Evolutionary conservation across 2,329 filamentous ascomycete species (phyloP).

Genomic region (Nothophoma quercina): DNA sequence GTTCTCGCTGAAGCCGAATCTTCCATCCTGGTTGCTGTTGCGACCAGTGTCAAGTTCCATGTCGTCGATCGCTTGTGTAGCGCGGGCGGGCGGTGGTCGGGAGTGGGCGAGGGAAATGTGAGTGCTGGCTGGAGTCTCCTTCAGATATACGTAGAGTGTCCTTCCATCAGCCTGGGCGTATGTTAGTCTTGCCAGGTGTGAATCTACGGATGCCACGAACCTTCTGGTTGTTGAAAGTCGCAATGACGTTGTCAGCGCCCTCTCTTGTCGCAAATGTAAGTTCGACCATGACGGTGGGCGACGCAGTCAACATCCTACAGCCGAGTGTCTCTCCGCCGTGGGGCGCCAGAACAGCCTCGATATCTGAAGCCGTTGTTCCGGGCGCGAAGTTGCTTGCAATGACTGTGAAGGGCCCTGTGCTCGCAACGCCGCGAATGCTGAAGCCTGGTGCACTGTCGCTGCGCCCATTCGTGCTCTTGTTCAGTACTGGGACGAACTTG

Average conservation of each 20-base stretch:
- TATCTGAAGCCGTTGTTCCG: slow-evolving; percentile 81
- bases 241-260: slow-evolving; percentile 76
- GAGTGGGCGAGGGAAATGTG: slow-evolving; percentile 43
- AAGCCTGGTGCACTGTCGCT: slow-evolving; percentile 57
- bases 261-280: slow-evolving; percentile 76
- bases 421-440: slow-evolving; percentile 70
- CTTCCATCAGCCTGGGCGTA: slow-evolving; percentile 74
- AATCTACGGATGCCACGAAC: slow-evolving; percentile 56
- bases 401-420: slow-evolving; percentile 71
- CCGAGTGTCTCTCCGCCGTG: slow-evolving; percentile 70
- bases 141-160: slow-evolving; percentile 75
- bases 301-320: slow-evolving; percentile 72
- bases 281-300: slow-evolving; percentile 78
- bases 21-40: slow-evolving; percentile 52
- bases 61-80: slow-evolving; percentile 40
- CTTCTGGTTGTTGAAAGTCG: slow-evolving; percentile 79
- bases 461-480: slow-evolving; percentile 35
- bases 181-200: slow-evolving; percentile 16
- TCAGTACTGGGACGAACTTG: slow-evolving; percentile 49
- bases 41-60: slow-evolving; percentile 54
- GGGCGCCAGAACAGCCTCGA: slow-evolving; percentile 81
- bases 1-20: slow-evolving; percentile 52
- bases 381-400: slow-evolving; percentile 83
- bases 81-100: slow-evolving; percentile 27
- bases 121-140: slow-evolving; percentile 54